Base-by-base conservation (phyloP, 2,329 filamentous ascomycete genomes). In the Aureobasidium melanogenum region DNA sequence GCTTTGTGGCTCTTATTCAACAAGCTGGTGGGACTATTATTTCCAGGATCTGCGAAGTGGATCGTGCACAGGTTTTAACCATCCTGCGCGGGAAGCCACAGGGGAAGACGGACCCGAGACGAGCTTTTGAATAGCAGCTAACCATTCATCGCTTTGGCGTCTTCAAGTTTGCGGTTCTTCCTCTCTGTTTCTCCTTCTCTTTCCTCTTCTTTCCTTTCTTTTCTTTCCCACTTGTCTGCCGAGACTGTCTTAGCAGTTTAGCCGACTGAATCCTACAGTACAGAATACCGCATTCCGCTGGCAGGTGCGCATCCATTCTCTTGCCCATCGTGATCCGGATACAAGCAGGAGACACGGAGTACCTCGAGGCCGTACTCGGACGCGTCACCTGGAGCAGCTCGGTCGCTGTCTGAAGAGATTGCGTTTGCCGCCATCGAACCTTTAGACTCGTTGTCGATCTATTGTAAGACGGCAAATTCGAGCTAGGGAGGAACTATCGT, bases 291-390 rank as follows among this genome's bases (percentile, higher is more conserved):
- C 58, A 41, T 56, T 41, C 54, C 60, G 60, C 60, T 61, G 60
- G 60, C 60, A 61, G 60, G 60, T 61, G 60, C 50, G 54, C 38
- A 39, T 55, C 51, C 50, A 24, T 32, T 62, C 54, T 12, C 36
- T 62, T 22, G 44, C 17, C 19, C 51, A 50, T 57, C 41, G 19
- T 9, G 5, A 41, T 24, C 15, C 28, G n/a, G 28, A 52, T 7
- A 41, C 17, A 26, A 14, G 26, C 38, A 30, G 34, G 50, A 43
- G 51, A 55, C 51, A n/a, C 34, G 34, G 22, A 19, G 36, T 55
- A 39, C 34, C 12, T 44, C 38, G 39, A 56, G 38, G 9, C 19
- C 28, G 52, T 44, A 56, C 36, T 56, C 52, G 38, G 26, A 56
- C 38, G n/a, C 38, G 52, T 56, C 44, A 32, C 39, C 26, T 44